Conservation (phyloP, 208 protist genomes). For the Trypanosoma cruzi region DNA sequence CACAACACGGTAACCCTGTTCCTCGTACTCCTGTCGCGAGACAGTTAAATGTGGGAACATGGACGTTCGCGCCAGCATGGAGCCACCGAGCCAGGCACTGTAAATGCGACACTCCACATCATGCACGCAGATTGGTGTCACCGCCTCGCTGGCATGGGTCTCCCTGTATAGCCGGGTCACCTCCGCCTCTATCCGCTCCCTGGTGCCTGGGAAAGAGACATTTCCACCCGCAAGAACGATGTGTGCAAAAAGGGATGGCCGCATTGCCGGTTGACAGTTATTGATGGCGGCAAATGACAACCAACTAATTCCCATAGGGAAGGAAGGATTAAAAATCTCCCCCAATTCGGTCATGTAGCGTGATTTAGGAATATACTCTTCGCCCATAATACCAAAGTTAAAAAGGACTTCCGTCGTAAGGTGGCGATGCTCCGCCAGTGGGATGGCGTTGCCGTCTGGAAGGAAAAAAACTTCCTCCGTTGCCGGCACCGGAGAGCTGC, state of each 20-base stretch:
- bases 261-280: conserved; percentile 89
- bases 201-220: conserved; percentile 84
- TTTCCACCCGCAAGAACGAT: conserved; percentile 94
- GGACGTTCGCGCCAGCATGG: conserved; percentile 81
- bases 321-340: conserved; percentile 80
- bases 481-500: background rate
- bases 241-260: conserved; percentile 91
- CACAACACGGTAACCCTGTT: conserved; percentile 80
- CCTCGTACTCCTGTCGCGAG: conserved; percentile 85
- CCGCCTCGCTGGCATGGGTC: conserved; percentile 82
- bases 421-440: conserved; percentile 65
- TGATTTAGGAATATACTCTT: conserved; percentile 61
- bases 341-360: conserved; percentile 86
- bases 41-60: conserved; percentile 89
- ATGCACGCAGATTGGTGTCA: conserved; percentile 72
- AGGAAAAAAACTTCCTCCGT: conserved; percentile 65
- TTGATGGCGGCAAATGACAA: conserved; percentile 91
- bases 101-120: conserved; percentile 77
- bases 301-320: conserved; percentile 91
- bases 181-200: conserved; percentile 86
- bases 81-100: conserved; percentile 84
- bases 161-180: conserved; percentile 86
- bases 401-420: conserved; percentile 84
- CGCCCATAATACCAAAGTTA: conserved; percentile 78
- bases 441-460: conserved; percentile 88